Percentiles rank a stretch among this genome's conserved stretches.
Evolutionary conservation across 495 filamentous ascomycete genomes (phyloP).

Genomic region (Tuber magnatum): DNA sequence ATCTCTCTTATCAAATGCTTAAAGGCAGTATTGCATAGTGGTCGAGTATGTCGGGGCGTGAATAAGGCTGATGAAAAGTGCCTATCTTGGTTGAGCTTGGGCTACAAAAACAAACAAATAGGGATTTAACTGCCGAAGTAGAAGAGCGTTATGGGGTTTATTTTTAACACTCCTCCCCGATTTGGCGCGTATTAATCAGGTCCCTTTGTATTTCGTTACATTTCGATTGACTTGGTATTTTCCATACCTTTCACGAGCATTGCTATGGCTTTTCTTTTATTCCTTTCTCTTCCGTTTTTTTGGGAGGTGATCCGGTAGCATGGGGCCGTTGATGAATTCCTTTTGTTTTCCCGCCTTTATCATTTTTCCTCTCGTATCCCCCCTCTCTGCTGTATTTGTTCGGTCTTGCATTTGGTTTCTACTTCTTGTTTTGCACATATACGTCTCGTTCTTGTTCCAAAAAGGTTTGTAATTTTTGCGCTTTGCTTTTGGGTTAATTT

Average conservation of each 20-base stretch:
- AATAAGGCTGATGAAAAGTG: neutral
- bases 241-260: conserved; percentile 25
- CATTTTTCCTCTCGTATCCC: conserved; percentile 21
- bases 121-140: neutral
- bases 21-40: conserved; percentile 15
- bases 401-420: conserved; percentile 21
- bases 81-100: neutral
- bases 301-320: conserved; percentile 28
- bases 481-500: conserved; percentile 12
- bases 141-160: neutral
- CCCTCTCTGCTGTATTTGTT: conserved; percentile 27
- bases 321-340: conserved; percentile 34
- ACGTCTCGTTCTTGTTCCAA: conserved; percentile 26
- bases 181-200: conserved; percentile 18
- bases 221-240: conserved; percentile 20
- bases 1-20: conserved; percentile 12
- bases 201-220: conserved; percentile 23
- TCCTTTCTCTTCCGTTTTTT: conserved; percentile 7
- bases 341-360: conserved; percentile 25
- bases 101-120: neutral
- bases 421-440: conserved; percentile 20
- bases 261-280: conserved; percentile 34
- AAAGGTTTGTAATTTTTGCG: conserved; percentile 35
- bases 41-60: neutral
- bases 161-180: conserved; percentile 20